Percentiles rank a stretch among this genome's conserved stretches.
Conservation (phyloP, 179 eudicot genomes). For the Gypsophila paniculata region DNA sequence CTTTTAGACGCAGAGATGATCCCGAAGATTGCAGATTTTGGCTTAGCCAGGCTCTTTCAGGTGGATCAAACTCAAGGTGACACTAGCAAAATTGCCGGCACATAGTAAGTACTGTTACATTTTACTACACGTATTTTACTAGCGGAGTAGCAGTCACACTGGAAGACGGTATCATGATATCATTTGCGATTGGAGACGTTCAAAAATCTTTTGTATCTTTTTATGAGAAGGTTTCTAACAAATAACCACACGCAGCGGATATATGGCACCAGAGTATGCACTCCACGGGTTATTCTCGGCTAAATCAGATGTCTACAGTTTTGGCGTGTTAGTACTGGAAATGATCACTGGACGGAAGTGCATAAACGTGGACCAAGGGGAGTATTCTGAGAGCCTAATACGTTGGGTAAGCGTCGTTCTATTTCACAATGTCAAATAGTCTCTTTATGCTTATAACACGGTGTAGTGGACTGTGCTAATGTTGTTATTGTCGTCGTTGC, state of each 20-base stretch:
- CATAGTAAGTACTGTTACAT: conserved; percentile 26
- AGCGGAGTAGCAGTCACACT: no score
- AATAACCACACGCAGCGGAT: conserved; percentile 20
- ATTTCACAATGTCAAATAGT: no score
- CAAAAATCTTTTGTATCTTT: neutral
- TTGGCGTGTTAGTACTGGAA: conserved; percentile 23
- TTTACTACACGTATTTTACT: neutral
- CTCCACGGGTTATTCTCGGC: conserved; percentile 23
- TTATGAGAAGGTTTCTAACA: neutral
- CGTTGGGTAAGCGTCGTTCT: conserved; percentile 24
- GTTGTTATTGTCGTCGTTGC: neutral
- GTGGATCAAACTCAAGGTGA: conserved; percentile 33
- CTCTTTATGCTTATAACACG: neutral
- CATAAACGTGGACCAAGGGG: conserved; percentile 5
- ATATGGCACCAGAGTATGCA: conserved; percentile 30
- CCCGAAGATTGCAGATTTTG: conserved; percentile 39
- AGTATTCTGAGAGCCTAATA: conserved; percentile 15
- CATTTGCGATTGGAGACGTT: neutral
- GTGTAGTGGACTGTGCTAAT: no score
- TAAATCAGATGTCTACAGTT: conserved; percentile 26
- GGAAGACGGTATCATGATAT: neutral
- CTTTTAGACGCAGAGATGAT: conserved; percentile 37
- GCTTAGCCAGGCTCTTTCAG: conserved; percentile 29
- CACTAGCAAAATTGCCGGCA: conserved; percentile 31
- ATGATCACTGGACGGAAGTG: conserved; percentile 24